Conservation (phyloP, 2,329 filamentous ascomycete species). For the Drechslerella coelobrocha region DNA sequence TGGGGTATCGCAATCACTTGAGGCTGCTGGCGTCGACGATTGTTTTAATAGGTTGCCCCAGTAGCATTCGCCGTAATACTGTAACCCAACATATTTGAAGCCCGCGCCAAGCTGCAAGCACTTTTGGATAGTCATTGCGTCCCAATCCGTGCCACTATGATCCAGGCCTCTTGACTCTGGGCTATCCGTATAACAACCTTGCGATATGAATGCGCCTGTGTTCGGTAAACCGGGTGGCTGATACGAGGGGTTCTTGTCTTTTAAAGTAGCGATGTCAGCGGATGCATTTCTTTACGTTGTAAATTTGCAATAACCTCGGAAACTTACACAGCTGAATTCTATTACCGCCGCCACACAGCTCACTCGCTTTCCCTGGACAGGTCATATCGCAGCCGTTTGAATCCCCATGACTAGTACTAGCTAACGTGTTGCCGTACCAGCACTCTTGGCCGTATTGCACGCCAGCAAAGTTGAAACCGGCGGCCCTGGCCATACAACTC, state of each 20-base stretch:
- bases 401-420: not conserved
- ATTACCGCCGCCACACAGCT: constrained; percentile 26
- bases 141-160: constrained; percentile 16
- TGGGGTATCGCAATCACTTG: constrained; percentile 20
- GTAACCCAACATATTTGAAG: constrained; percentile 57
- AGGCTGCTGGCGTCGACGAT: constrained; percentile 13
- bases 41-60: constrained; percentile 56
- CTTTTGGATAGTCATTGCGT: constrained; percentile 25
- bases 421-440: constrained; percentile 58
- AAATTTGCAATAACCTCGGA: not conserved
- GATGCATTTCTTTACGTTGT: constrained; percentile 1
- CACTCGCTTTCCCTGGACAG: constrained; percentile 16
- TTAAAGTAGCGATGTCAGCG: not conserved
- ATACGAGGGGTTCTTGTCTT: constrained; percentile 22
- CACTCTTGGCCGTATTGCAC: constrained; percentile 59
- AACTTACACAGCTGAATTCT: constrained; percentile 20
- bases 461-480: constrained; percentile 57
- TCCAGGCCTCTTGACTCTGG: constrained; percentile 6
- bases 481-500: constrained; percentile 7
- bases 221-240: constrained; percentile 12
- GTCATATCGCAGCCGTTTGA: constrained; percentile 28
- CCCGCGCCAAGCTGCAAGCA: constrained; percentile 53
- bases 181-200: constrained; percentile 35
- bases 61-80: constrained; percentile 59
- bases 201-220: constrained; percentile 6